phyloP scores from a whole-genome alignment of 1,284 basidiomycete species.

The Malassezia sp. region DNA sequence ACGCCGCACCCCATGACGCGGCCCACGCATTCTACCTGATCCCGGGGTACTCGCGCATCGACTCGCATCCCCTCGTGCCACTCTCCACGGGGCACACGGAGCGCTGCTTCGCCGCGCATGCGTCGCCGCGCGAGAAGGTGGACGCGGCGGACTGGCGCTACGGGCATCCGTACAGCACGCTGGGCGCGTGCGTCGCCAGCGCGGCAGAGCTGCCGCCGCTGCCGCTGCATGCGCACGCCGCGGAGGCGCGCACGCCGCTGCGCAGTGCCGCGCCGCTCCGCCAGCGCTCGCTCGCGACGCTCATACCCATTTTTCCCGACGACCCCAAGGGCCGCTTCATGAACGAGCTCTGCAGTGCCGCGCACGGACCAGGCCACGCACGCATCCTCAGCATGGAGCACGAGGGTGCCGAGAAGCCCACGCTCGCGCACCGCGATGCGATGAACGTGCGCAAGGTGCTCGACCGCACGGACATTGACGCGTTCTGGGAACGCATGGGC shows the following conservation, averaged over 20 bases:
- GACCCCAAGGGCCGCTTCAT: constrained; percentile 45
- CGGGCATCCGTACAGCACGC: constrained; percentile 36
- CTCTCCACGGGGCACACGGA: constrained; percentile 13
- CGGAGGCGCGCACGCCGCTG: not conserved
- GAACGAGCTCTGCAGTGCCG: constrained; percentile 34
- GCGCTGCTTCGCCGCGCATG: not conserved
- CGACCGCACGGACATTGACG: constrained; percentile 30
- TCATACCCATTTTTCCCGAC: constrained; percentile 43
- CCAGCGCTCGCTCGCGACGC: constrained; percentile 24
- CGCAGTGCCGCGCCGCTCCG: not conserved
- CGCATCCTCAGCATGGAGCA: not conserved
- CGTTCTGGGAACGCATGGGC: constrained; percentile 44
- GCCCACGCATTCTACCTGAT: constrained; percentile 35
- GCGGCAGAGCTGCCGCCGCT: constrained; percentile 20
- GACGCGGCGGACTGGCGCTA: constrained; percentile 27
- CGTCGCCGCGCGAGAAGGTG: not conserved
- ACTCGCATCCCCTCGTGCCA: constrained; percentile 35
- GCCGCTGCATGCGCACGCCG: constrained; percentile 23
- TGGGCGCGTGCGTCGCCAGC: constrained; percentile 10
- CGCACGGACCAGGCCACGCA: constrained; percentile 28
- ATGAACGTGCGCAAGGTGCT: constrained; percentile 32
- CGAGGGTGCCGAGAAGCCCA: constrained; percentile 9
- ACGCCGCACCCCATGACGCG: not conserved
- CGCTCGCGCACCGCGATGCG: constrained; percentile 20
- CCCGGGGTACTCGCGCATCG: constrained; percentile 31